Conservation (phyloP, 495 filamentous ascomycete genomes). For the Baudoinia panamericana region DNA sequence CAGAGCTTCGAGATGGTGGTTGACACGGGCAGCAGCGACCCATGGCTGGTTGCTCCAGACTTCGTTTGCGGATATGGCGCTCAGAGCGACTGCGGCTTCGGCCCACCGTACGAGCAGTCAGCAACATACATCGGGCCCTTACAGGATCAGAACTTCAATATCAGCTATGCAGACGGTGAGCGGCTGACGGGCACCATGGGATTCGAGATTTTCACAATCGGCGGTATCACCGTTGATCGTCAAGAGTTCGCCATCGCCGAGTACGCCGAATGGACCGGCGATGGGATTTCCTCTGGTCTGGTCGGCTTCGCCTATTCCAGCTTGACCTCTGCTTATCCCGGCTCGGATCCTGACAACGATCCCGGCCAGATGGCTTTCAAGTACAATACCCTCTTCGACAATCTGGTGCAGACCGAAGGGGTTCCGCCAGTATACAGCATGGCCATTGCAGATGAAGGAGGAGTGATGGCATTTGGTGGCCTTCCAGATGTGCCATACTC, state of each 20-base stretch:
- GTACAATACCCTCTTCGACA: conserved; percentile 47
- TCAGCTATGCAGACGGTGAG: conserved; percentile 48
- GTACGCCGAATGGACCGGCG: conserved; percentile 21
- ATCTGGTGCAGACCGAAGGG: conserved; percentile 40
- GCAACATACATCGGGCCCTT: too few relatives aligned
- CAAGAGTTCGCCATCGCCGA: conserved; percentile 18
- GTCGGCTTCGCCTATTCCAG: conserved; percentile 23
- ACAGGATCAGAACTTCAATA: conserved; percentile 40
- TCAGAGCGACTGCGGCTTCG: conserved; percentile 36
- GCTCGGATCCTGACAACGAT: conserved; percentile 21
- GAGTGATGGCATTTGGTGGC: conserved; percentile 42
- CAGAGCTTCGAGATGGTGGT: conserved; percentile 39
- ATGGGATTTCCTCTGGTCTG: conserved; percentile 41
- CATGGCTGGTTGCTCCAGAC: conserved; percentile 39
- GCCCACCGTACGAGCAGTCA: conserved; percentile 35
- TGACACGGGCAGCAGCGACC: conserved; percentile 52
- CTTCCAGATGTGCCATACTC: conserved; percentile 32
- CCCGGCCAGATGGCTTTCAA: conserved; percentile 29
- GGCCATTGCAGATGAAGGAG: conserved; percentile 29
- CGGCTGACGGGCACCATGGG: conserved; percentile 44
- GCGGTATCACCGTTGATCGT: conserved; percentile 13
- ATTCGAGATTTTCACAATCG: conserved; percentile 32
- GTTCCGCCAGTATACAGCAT: conserved; percentile 45
- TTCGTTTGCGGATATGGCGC: conserved; percentile 36
- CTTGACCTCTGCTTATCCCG: conserved; percentile 43